phyloP scores from a whole-genome alignment of 2,329 filamentous ascomycete genomes.

The Fusarium azukiicola region DNA sequence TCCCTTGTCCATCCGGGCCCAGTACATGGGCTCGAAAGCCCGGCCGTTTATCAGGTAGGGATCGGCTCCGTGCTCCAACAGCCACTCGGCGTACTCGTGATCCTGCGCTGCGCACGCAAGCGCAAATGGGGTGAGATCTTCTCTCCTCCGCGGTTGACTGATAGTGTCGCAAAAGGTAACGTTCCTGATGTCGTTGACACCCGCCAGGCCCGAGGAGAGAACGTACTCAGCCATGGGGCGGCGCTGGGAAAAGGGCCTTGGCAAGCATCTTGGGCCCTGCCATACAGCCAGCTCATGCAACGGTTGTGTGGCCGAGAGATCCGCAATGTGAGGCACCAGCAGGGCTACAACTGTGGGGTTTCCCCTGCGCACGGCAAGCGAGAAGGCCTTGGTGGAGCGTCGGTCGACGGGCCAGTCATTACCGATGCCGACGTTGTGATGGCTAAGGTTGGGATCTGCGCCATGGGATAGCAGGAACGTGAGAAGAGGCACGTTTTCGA shows the following conservation, averaged over 20 bases:
- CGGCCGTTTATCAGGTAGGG: neutral
- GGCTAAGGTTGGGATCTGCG: neutral
- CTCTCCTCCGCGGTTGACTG: neutral
- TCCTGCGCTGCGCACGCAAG: neutral
- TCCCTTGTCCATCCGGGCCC: neutral
- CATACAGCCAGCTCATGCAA: slow-evolving; percentile 10
- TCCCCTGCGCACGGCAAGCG: neutral
- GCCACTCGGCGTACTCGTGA: slow-evolving; percentile 3
- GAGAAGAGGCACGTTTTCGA: neutral
- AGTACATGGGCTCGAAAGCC: slow-evolving; percentile 5
- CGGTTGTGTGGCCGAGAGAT: neutral
- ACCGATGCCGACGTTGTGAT: slow-evolving; percentile 1
- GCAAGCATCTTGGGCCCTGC: neutral
- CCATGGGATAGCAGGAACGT: neutral
- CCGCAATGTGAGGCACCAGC: neutral
- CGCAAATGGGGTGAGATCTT: neutral
- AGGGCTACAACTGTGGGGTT: slow-evolving; percentile 4
- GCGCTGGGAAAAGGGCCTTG: slow-evolving; percentile 2
- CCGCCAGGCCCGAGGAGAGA: neutral
- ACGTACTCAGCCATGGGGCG: neutral
- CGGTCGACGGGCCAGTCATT: neutral
- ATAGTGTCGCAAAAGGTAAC: neutral
- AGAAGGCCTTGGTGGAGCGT: neutral
- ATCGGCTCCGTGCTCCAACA: slow-evolving; percentile 3
- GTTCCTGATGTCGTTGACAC: neutral